Conservation (phyloP, 2,329 filamentous ascomycete genomes). For the Tolypocladium cylindrosporum region DNA sequence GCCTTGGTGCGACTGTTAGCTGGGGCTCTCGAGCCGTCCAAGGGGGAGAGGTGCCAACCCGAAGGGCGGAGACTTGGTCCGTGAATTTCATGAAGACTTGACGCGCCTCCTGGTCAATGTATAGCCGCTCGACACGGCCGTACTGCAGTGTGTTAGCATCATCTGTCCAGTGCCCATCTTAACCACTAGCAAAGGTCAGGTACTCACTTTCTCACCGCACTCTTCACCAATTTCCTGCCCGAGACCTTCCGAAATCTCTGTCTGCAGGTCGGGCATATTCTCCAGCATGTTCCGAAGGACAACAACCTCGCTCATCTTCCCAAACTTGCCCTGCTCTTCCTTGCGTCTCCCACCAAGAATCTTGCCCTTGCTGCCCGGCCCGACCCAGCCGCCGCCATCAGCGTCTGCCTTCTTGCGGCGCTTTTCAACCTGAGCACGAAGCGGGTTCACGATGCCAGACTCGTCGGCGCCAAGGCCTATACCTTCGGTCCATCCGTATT, state of each 20-base stretch:
- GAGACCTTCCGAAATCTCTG: constrained; percentile 66
- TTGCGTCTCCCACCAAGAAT: constrained; percentile 70
- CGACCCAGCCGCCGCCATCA: constrained; percentile 68
- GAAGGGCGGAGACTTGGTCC: constrained; percentile 69
- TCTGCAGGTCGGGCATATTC: constrained; percentile 63
- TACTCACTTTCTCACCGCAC: constrained; percentile 63
- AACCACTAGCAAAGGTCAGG: no score
- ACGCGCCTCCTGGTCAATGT: constrained; percentile 53
- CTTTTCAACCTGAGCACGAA: constrained; percentile 80
- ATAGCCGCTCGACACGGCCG: constrained; percentile 70
- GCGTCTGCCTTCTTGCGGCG: constrained; percentile 68
- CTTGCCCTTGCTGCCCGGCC: constrained; percentile 59
- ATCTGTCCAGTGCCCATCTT: no score
- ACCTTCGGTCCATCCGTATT: constrained; percentile 89
- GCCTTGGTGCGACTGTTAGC: constrained; percentile 44
- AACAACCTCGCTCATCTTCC: constrained; percentile 71
- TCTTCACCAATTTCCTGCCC: constrained; percentile 95
- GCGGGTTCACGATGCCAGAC: constrained; percentile 73
- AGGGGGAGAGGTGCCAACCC: constrained; percentile 45
- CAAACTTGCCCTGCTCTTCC: constrained; percentile 42
- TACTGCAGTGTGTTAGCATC: constrained; percentile 41
- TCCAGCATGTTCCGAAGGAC: constrained; percentile 79
- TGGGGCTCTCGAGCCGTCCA: background rate
- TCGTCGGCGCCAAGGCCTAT: constrained; percentile 75
- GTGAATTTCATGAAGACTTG: constrained; percentile 93